Percentiles rank a stretch among this genome's conserved stretches.
Conservation (phyloP, 257 asterid species). For the Solanum okadae region DNA sequence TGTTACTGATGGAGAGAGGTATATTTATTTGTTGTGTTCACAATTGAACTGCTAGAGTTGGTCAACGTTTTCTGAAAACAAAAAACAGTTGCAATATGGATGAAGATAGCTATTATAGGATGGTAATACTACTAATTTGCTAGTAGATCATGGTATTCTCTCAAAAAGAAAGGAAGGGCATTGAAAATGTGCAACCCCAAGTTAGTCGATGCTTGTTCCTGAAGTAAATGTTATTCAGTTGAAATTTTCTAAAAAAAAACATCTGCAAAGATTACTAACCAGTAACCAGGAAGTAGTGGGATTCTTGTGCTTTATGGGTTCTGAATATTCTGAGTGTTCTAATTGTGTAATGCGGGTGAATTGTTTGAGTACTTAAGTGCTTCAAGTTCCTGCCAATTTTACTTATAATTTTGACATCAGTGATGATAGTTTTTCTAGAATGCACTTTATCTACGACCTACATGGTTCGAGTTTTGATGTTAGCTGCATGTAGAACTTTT, state of each 20-base stretch:
- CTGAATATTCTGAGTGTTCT: not conserved
- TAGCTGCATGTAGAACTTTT: not conserved
- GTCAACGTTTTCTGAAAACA: not conserved
- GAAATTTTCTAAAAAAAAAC: not conserved
- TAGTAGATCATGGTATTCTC: not conserved
- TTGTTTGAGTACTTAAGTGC: not conserved
- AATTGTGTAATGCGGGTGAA: not conserved
- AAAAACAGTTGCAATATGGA: not conserved
- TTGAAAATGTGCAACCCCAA: not conserved
- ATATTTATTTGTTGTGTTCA: constrained; percentile 1
- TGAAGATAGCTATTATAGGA: not conserved
- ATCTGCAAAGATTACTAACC: not conserved
- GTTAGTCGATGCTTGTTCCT: not conserved
- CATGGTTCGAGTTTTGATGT: not conserved
- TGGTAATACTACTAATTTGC: not conserved
- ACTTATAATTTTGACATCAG: not conserved
- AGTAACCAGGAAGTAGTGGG: not conserved
- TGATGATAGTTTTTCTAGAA: not conserved
- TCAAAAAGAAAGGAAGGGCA: not conserved
- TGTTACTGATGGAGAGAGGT: constrained; percentile 77
- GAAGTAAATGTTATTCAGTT: not conserved
- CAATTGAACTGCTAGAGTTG: not conserved
- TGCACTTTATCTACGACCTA: not conserved
- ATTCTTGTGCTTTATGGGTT: not conserved
- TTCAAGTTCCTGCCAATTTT: not conserved